phyloP scores from a whole-genome alignment of 2,329 filamentous ascomycete genomes.

The Colletotrichum nymphaeae region DNA sequence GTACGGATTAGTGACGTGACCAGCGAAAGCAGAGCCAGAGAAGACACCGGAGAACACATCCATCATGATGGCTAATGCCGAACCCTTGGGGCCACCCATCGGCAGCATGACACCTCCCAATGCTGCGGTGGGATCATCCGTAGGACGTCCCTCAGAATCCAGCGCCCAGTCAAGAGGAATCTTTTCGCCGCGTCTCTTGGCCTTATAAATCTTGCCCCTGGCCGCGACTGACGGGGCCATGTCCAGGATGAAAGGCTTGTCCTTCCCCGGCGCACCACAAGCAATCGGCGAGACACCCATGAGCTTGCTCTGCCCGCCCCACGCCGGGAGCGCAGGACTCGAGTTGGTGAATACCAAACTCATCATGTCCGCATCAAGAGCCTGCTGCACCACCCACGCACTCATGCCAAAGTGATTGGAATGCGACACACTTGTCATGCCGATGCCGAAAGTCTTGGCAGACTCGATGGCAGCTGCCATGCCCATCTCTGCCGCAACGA shows the following conservation, averaged over 20 bases:
- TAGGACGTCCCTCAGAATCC: constrained; percentile 75
- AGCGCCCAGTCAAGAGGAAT: constrained; percentile 82
- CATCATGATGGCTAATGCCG: constrained; percentile 85
- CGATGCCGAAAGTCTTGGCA: constrained; percentile 75
- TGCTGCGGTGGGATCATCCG: constrained; percentile 77
- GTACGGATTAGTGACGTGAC: constrained; percentile 81
- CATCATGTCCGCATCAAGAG: constrained; percentile 78
- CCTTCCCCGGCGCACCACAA: constrained; percentile 76
- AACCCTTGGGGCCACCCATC: constrained; percentile 88
- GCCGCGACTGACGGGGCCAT: constrained; percentile 79
- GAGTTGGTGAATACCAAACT: constrained; percentile 78
- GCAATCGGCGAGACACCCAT: constrained; percentile 81
- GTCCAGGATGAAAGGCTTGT: constrained; percentile 76
- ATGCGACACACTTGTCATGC: constrained; percentile 80
- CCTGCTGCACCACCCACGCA: constrained; percentile 83
- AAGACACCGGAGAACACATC: constrained; percentile 86
- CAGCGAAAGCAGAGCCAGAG: constrained; percentile 82
- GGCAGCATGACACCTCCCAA: constrained; percentile 85
- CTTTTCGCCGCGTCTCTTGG: constrained; percentile 72
- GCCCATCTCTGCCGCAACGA: constrained; percentile 73
- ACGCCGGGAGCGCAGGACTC: constrained; percentile 77
- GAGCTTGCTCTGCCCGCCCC: constrained; percentile 75
- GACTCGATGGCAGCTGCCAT: constrained; percentile 77
- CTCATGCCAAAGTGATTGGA: constrained; percentile 89
- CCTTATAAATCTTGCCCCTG: constrained; percentile 80